phyloP scores from a whole-genome alignment of 2,329 filamentous ascomycete species.

The Cladosporium colombiae region DNA sequence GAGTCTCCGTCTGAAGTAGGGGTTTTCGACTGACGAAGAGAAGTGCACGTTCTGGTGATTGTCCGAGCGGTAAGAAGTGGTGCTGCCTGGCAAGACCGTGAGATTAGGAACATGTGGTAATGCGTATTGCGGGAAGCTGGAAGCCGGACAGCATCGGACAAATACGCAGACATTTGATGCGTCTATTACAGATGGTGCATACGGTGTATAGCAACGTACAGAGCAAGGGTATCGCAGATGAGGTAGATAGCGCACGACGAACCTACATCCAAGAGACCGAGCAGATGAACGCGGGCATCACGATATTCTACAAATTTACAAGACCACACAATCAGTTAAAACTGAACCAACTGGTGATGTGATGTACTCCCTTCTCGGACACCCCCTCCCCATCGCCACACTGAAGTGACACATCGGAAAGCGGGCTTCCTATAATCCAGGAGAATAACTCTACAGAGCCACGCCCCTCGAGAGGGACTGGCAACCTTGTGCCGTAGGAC shows the following conservation, averaged over 20 bases:
- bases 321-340: conserved; percentile 3
- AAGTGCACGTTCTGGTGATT: not conserved
- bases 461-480: conserved; percentile 59
- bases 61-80: not conserved
- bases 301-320: not conserved
- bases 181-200: not conserved
- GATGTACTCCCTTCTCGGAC: conserved; percentile 71
- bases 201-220: not conserved
- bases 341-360: conserved; percentile 11
- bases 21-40: not conserved
- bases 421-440: conserved; percentile 68
- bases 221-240: not conserved
- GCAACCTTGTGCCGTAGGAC: conserved; percentile 66
- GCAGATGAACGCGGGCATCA: not conserved
- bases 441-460: conserved; percentile 64
- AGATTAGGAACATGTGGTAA: not conserved
- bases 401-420: conserved; percentile 69
- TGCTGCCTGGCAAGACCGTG: not conserved
- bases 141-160: not conserved
- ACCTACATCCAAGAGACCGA: not conserved
- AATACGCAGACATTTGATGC: too few species aligned
- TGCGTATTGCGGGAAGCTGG: too few species aligned
- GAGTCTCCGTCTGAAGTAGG: not conserved
- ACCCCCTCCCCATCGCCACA: conserved; percentile 70
- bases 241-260: too few species aligned